These are phyloP conservation scores for Gaertneriomyces semiglobifer DNA, from an alignment of 192 early-diverging fungal genomes.

Conservation along the genomic window DNA sequence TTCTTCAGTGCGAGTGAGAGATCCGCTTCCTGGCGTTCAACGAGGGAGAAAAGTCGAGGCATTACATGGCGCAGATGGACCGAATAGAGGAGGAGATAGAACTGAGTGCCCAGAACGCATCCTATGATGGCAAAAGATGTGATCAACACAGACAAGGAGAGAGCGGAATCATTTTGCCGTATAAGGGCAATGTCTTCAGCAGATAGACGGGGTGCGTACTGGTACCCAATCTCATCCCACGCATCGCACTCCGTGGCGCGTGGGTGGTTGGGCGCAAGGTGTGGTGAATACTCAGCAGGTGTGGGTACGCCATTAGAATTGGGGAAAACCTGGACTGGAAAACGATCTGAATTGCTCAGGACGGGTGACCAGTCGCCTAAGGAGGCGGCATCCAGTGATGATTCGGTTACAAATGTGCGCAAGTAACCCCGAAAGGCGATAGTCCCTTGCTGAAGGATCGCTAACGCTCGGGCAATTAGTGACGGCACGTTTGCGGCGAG, in stretches of 20 bases:
- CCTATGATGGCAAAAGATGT: slow-evolving; percentile 7
- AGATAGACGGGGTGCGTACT: slow-evolving; percentile 10
- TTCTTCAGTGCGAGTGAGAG: slow-evolving; percentile 1
- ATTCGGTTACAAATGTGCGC: not conserved
- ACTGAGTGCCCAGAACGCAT: not conserved
- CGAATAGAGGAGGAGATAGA: slow-evolving; percentile 1
- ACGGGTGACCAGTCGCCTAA: slow-evolving; percentile 5
- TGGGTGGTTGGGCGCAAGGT: slow-evolving; percentile 14
- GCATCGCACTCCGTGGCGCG: slow-evolving; percentile 3
- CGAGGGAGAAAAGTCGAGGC: slow-evolving; percentile 3
- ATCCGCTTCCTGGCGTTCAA: slow-evolving; percentile 6
- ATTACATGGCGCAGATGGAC: slow-evolving; percentile 1
- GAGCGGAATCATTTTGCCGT: not conserved
- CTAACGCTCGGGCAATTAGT: not conserved
- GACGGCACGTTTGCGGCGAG: not conserved
- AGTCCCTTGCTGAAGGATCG: not conserved
- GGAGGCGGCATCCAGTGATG: not conserved
- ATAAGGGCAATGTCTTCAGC: not conserved
- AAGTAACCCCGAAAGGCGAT: slow-evolving; percentile 15
- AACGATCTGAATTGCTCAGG: not conserved
- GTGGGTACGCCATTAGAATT: not conserved
- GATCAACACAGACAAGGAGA: slow-evolving; percentile 1
- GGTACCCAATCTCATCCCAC: slow-evolving; percentile 22
- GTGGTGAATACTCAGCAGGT: slow-evolving; percentile 5
- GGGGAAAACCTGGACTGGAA: slow-evolving; percentile 18